Evolutionary conservation across 2,329 filamentous ascomycete genomes (phyloP), one percentile per base, ranked within the genome.

Genomic region (Neonectria coccinea): DNA sequence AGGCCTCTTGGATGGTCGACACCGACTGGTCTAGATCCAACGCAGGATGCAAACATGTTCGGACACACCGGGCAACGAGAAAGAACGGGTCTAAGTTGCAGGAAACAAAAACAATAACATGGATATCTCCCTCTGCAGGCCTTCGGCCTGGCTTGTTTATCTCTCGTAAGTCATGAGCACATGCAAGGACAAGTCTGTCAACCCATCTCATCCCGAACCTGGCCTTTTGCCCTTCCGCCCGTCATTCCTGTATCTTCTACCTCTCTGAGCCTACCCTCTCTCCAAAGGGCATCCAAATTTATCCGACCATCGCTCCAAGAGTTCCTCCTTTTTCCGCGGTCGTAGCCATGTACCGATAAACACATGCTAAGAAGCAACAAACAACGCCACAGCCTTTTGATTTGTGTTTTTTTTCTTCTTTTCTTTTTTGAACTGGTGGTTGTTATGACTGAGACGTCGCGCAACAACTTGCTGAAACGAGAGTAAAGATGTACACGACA

Each of bases 141-240:
- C 53, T 59, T 36, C 56, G 45, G 58, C 67, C 65, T 60, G 56
- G 59, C 65, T 65, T 71, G 70, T 73, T 73, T 73, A 74, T 73
- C 70, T 67, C 71, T 73, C 71, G 70, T 73, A 70, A 74, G 59
- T 73, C 71, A 69, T 73, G 51, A 70, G 65, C 71, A 60, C 71
- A 65, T 73, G 63, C 59, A 67, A 65, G 60, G 51, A 65, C 51
- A 73, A 59, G 44, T 33, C 55, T 59, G 68, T 54, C 62, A 71
- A 58, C 70, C 65, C 67, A 56, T 25, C 70, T 64, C 64, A 58
- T 25, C 48, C 69, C 52, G 36, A 56, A 67, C 63, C 60, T 31
- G 57, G 52, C 27, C 62, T 45, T 14, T 42, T 36, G 42, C 58
- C 52, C 59, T 20, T 62, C 56, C 52, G 47, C 65, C 47, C 27